Conservation (phyloP, 2,329 filamentous ascomycete species). For the Aspergillus hortae region DNA sequence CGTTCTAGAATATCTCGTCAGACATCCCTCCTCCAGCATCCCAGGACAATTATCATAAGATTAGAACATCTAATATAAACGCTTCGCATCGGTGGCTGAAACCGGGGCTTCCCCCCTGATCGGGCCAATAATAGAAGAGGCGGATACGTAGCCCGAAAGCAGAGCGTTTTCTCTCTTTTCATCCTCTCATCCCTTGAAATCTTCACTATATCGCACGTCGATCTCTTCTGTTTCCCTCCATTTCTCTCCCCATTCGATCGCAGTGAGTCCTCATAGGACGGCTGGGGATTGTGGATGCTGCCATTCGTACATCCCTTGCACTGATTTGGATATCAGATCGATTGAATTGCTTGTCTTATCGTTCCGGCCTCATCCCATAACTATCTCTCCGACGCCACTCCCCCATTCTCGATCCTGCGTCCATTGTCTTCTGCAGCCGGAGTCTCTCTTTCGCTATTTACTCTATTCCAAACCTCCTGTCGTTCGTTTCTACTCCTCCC, state of each 20-base stretch:
- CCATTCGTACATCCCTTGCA: background rate
- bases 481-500: background rate
- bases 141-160: conserved; percentile 1
- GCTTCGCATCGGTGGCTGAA: background rate
- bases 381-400: background rate
- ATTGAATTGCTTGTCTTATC: background rate
- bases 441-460: background rate
- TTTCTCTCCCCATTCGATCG: background rate
- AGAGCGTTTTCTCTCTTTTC: background rate
- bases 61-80: background rate
- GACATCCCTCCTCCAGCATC: no score
- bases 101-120: background rate
- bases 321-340: background rate
- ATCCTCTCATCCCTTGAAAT: background rate
- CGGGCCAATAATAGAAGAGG: conserved; percentile 3
- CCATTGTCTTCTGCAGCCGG: background rate
- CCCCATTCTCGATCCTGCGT: background rate
- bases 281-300: conserved; percentile 2
- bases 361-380: background rate
- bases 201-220: background rate
- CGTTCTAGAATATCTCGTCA: background rate
- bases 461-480: background rate
- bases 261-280: background rate
- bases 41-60: background rate
- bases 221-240: background rate